These are phyloP conservation scores for Begonia masoniana DNA, from an alignment of 306 rosid species.

Conservation along the genomic window DNA sequence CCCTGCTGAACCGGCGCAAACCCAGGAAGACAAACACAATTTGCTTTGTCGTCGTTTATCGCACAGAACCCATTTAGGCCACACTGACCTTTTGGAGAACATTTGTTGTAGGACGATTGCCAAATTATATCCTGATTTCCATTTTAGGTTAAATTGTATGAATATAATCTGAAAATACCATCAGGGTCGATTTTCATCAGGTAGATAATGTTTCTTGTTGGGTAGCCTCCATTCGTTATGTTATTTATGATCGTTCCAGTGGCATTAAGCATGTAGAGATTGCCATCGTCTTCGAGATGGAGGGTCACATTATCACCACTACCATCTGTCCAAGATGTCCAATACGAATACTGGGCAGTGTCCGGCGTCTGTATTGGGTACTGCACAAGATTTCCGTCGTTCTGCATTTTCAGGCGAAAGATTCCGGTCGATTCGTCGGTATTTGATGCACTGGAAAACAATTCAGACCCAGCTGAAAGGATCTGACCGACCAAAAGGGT, in stretches of 20 bases:
- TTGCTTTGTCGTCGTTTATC: not conserved
- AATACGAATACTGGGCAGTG: not conserved
- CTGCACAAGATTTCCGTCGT: slow-evolving; percentile 13
- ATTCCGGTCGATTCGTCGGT: not conserved
- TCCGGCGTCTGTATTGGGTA: slow-evolving; percentile 3
- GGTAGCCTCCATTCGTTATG: slow-evolving; percentile 2
- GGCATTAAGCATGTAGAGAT: slow-evolving; percentile 8
- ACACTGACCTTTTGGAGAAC: not conserved
- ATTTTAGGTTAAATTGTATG: not conserved
- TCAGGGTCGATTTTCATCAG: slow-evolving; percentile 12
- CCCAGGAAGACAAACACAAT: not conserved
- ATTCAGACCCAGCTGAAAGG: not conserved
- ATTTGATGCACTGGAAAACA: not conserved
- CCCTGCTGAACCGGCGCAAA: not conserved
- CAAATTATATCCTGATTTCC: not conserved
- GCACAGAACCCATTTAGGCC: not conserved
- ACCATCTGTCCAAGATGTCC: not conserved
- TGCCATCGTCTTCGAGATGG: slow-evolving; percentile 3
- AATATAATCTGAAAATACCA: slow-evolving; percentile 15
- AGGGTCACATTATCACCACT: not conserved
- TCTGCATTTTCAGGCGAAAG: slow-evolving; percentile 12
- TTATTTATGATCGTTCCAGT: not conserved
- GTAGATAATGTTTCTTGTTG: not conserved
- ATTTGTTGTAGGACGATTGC: not conserved
- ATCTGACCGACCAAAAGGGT: not conserved